Evolutionary conservation across 805 yeast genomes (phyloP).

Genomic region (Candida orba): DNA sequence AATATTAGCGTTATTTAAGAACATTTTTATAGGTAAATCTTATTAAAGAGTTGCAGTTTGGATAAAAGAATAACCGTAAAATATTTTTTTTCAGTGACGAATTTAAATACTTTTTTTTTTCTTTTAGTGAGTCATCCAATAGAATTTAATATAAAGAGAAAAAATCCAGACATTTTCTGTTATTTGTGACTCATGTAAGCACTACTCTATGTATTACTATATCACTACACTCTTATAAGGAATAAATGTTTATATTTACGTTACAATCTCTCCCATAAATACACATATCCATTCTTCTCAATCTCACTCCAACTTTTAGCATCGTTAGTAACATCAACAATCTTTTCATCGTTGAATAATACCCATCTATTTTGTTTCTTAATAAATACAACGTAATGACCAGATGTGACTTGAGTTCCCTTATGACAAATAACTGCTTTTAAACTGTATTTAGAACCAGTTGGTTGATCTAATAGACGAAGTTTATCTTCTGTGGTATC

Average conservation of each 20-base stretch:
- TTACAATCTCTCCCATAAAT: constrained; percentile 30
- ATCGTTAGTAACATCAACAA: constrained; percentile 46
- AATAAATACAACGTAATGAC: constrained; percentile 79
- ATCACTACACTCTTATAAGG: no score
- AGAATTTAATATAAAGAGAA: no score
- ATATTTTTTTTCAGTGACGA: neutral
- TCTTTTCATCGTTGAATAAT: constrained; percentile 81
- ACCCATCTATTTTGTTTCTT: constrained; percentile 47
- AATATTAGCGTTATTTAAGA: constrained; percentile 72
- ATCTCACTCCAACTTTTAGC: constrained; percentile 25
- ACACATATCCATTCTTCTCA: constrained; percentile 40
- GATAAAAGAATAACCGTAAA: neutral
- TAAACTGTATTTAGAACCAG: constrained; percentile 34
- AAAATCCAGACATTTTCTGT: no score
- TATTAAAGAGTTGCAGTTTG: neutral
- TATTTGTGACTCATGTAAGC: no score
- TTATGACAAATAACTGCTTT: constrained; percentile 75
- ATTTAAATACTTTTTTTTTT: neutral
- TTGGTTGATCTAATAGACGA: constrained; percentile 3
- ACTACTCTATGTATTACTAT: no score
- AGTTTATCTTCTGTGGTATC: constrained; percentile 8
- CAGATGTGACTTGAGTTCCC: constrained; percentile 80
- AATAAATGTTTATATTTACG: no score
- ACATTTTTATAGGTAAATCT: constrained; percentile 39
- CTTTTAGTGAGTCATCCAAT: neutral